These are phyloP conservation scores for Ambrosiella cleistominuta DNA, from an alignment of 2,329 filamentous ascomycete species.

Conservation along the genomic window DNA sequence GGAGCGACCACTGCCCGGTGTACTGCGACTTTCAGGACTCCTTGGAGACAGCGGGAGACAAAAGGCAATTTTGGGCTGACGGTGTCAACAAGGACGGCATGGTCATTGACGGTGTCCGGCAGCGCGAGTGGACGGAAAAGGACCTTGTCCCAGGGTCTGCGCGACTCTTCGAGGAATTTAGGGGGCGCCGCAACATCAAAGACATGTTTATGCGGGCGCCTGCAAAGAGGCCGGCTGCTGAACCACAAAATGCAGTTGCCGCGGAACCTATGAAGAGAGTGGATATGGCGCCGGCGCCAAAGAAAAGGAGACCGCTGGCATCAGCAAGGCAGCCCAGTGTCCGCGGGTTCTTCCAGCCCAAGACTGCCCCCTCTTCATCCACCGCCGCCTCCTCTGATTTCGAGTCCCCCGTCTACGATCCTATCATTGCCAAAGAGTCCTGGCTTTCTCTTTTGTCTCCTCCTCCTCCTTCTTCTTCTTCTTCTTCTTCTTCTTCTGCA, in stretches of 20 bases:
- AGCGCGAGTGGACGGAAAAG: conserved; percentile 47
- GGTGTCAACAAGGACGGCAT: conserved; percentile 60
- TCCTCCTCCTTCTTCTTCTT: conserved; percentile 15
- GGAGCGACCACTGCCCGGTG: conserved; percentile 92
- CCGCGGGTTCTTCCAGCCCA: conserved; percentile 58
- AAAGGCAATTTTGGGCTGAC: conserved; percentile 39
- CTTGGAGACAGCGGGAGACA: conserved; percentile 36
- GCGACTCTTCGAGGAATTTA: conserved; percentile 73
- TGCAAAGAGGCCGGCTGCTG: background rate
- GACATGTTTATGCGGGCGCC: conserved; percentile 60
- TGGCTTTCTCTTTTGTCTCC: conserved; percentile 63
- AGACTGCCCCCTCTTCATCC: conserved; percentile 16
- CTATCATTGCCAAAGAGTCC: conserved; percentile 56
- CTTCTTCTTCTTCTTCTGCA: conserved; percentile 27
- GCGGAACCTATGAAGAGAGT: conserved; percentile 4
- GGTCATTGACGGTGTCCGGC: conserved; percentile 49
- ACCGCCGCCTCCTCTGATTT: conserved; percentile 16
- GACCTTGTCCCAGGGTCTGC: conserved; percentile 60
- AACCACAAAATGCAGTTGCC: background rate
- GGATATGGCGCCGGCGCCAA: conserved; percentile 16
- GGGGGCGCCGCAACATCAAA: conserved; percentile 66
- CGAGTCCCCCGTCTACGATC: conserved; percentile 37
- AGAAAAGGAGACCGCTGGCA: conserved; percentile 4
- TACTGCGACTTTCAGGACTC: conserved; percentile 56
- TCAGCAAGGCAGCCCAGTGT: conserved; percentile 40